Base-by-base conservation (phyloP, 2,329 filamentous ascomycete species). In the Cladosporium sp. region DNA sequence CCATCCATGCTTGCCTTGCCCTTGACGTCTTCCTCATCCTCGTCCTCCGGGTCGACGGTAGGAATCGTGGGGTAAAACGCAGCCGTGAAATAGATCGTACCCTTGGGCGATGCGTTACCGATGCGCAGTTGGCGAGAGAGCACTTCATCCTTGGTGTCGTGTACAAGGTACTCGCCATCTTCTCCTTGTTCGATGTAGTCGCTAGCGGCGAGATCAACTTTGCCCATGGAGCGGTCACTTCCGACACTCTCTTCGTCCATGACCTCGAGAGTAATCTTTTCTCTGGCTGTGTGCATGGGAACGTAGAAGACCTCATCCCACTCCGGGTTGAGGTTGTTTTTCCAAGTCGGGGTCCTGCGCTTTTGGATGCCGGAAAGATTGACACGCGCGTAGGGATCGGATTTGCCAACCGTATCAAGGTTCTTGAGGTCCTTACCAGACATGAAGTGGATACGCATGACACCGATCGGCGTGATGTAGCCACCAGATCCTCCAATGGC, bases 271-370 rank as follows among this genome's bases (percentile, higher is more conserved):
- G 84, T 83, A 25, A 98, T 75, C 62, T 86, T 89, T 67, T 98
- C 93, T 27, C 88, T 85, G 12, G 79, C 62, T 6, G 85, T 90
- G 67, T 96, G 92, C 51, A 98, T 80, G 1, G 94, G 92, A 1
- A 98, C 79, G 64, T 98, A 98, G 18, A 96, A 79, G 19, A 98
- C 84, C 69, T 98, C 93, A 62, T 98, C 90, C 84, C 88, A 98
- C 47, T 93, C 86, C 2, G 93, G 93, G 65, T 95, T 89, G 51
- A 98, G 81, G 55, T 96, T 94, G 71, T 95, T 98, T 66, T 89
- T 84, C 75, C 93, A 95, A 0, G 92, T 97, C 43, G 98, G 93
- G 2, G 93, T 97, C 51, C 91, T 83, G 8, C 82, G 90, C 68
- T 92, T 95, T 65, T 93, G 86, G 50, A 97, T 83, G 39, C 93